phyloP scores from a whole-genome alignment of 371 early-diverging fungal genomes.

The Encephalitozoon hellem region DNA sequence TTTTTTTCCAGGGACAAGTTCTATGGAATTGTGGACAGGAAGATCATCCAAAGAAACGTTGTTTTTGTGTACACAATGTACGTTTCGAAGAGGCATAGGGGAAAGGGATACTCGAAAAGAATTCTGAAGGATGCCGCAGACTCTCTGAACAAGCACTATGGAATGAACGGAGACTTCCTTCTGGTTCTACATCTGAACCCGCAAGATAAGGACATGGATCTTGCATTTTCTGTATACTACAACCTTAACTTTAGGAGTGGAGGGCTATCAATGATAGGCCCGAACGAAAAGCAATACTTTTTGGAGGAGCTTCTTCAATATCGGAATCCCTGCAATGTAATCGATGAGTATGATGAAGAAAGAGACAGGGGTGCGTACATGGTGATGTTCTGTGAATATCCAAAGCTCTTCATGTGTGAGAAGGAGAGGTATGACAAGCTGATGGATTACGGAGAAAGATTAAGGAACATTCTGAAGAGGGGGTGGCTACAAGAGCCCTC shows the following conservation, averaged over 20 bases:
- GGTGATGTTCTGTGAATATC: neutral
- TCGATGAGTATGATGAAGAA: neutral
- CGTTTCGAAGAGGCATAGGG: slow-evolving; percentile 11
- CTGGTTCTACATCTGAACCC: slow-evolving; percentile 17
- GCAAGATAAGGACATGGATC: slow-evolving; percentile 5
- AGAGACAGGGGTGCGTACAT: neutral
- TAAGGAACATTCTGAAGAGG: neutral
- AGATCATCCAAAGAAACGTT: neutral
- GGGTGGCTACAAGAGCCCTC: neutral
- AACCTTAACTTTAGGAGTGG: slow-evolving; percentile 14
- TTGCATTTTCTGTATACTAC: slow-evolving; percentile 27
- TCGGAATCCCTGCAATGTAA: neutral
- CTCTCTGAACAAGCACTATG: neutral
- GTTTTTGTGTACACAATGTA: slow-evolving; percentile 5
- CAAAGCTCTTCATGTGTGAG: neutral
- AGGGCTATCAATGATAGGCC: neutral
- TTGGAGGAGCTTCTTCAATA: neutral
- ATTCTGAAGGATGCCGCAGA: slow-evolving; percentile 6
- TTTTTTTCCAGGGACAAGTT: neutral
- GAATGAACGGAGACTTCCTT: neutral
- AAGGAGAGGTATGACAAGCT: neutral
- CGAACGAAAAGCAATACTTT: neutral
- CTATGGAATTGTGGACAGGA: neutral
- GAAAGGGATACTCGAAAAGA: slow-evolving; percentile 7
- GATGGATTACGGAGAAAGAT: neutral